These are phyloP conservation scores for Helotiales sp. DNA, from an alignment of 2,329 filamentous ascomycete genomes.

Conservation along the genomic window DNA sequence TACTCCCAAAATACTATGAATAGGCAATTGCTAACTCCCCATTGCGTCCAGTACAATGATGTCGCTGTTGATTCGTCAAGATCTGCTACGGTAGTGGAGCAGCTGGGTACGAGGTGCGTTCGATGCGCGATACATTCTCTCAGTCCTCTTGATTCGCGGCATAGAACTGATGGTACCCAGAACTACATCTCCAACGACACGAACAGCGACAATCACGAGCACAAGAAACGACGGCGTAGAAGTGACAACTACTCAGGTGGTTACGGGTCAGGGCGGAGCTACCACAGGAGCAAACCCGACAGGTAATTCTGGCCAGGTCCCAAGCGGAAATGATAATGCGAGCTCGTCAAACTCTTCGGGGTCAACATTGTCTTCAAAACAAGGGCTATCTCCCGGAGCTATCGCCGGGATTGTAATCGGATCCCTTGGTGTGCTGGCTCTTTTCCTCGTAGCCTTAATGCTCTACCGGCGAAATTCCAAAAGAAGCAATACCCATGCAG, in stretches of 20 bases:
- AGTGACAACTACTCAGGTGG: background rate
- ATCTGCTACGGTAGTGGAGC: background rate
- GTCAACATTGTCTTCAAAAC: background rate
- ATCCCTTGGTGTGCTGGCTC: background rate
- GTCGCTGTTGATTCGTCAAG: background rate
- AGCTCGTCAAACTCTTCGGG: background rate
- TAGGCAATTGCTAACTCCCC: no score
- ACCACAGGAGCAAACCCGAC: background rate
- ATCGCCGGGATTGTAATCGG: conserved; percentile 4
- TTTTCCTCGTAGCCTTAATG: conserved; percentile 5
- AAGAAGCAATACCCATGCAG: background rate
- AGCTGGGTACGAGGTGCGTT: background rate
- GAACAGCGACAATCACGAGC: conserved; percentile 1
- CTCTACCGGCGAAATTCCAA: background rate
- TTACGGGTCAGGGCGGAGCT: background rate
- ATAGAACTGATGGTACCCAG: background rate
- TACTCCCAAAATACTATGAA: no score
- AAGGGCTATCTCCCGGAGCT: background rate
- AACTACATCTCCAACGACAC: background rate
- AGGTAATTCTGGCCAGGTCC: background rate
- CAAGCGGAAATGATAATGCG: background rate
- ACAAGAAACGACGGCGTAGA: background rate
- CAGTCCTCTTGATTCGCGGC: no score
- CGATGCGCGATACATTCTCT: background rate
- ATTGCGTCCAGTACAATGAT: conserved; percentile 3